Evolutionary conservation across 169 alveolate species (phyloP).

Genomic region (Cryptosporidium ubiquitum): DNA sequence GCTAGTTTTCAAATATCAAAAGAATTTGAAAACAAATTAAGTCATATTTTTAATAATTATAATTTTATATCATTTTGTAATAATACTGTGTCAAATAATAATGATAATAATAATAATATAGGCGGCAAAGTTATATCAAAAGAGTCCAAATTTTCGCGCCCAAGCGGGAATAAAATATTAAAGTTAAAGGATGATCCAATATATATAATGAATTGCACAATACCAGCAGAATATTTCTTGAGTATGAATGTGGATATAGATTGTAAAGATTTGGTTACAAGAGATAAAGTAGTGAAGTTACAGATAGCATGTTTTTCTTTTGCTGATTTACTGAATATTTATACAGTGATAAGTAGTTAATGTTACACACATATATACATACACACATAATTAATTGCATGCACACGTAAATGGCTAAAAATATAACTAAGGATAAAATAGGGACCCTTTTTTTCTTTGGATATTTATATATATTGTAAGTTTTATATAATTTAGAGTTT

Average conservation of each 20-base stretch:
- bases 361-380: neutral
- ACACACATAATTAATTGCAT: neutral
- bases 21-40: neutral
- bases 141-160: neutral
- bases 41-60: neutral
- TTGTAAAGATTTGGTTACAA: neutral
- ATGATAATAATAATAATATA: too few relatives aligned
- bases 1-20: neutral
- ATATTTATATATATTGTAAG: neutral
- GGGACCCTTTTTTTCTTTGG: neutral
- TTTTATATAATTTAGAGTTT: neutral
- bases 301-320: slow-evolving; percentile 38
- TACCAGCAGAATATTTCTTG: slow-evolving; percentile 10
- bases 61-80: neutral
- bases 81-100: neutral
- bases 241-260: neutral
- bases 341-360: slow-evolving; percentile 12
- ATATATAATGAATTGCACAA: slow-evolving; percentile 28
- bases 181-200: neutral
- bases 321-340: slow-evolving; percentile 34
- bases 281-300: slow-evolving; percentile 1
- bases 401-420: slow-evolving; percentile 6
- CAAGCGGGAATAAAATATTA: neutral
- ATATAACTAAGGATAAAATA: neutral
- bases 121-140: neutral